Percentiles rank a stretch among this genome's conserved stretches.
phyloP scores from a whole-genome alignment of 352 stramenopile species.

The Pythium grandisporangium region DNA sequence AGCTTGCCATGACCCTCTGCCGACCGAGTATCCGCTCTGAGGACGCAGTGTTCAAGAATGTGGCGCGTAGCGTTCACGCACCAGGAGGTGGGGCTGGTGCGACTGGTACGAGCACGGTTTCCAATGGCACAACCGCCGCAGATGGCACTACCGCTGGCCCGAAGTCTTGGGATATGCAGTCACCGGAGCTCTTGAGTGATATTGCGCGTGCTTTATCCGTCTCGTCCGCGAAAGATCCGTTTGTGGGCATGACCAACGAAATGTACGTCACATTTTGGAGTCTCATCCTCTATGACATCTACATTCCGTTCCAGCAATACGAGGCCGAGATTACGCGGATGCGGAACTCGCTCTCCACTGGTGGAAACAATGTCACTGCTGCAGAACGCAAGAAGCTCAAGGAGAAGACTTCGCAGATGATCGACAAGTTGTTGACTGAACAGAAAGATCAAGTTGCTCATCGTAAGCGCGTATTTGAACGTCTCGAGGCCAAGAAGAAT shows the following conservation, averaged over 20 bases:
- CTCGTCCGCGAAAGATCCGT: conserved; percentile 25
- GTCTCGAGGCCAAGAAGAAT: conserved; percentile 61
- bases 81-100: too few relatives aligned
- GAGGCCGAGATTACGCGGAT: conserved; percentile 72
- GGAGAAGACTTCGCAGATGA: conserved; percentile 66
- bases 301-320: conserved; percentile 81
- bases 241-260: conserved; percentile 62
- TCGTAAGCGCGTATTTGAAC: conserved; percentile 76
- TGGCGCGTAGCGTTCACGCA: conserved; percentile 53
- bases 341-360: conserved; percentile 35
- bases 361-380: conserved; percentile 17
- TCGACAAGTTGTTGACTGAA: conserved; percentile 77
- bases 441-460: conserved; percentile 82
- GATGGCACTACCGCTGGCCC: conserved; percentile 2
- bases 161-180: conserved; percentile 66
- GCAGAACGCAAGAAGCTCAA: conserved; percentile 72
- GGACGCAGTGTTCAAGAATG: conserved; percentile 52
- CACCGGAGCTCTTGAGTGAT: conserved; percentile 43
- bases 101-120: conserved; percentile 13
- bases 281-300: conserved; percentile 81
- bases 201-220: conserved; percentile 29
- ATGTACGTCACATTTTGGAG: conserved; percentile 84
- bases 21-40: conserved; percentile 71
- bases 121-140: conserved; percentile 7
- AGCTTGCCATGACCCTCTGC: conserved; percentile 73